Evolutionary conservation across 139 green algal genomes (phyloP).

Genomic region (Pseudopediastrum boryanum): DNA sequence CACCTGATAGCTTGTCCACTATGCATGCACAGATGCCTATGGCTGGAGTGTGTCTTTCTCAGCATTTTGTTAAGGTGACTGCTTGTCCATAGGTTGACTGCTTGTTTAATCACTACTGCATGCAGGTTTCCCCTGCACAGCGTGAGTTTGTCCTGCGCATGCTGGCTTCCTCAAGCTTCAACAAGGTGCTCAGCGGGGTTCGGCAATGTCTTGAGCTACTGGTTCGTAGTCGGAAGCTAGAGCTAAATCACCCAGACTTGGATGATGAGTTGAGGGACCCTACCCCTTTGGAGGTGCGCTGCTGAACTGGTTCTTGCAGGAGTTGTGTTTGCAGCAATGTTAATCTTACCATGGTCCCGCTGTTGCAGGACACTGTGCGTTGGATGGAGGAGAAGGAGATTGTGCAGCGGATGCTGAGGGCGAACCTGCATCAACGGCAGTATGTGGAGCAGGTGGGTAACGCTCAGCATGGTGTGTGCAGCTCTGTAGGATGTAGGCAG

Average conservation of each 20-base stretch:
- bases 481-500: no score
- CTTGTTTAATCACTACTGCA: not conserved
- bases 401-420: constrained; percentile 73
- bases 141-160: constrained; percentile 61
- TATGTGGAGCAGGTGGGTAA: constrained; percentile 80
- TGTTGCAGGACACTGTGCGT: constrained; percentile 39
- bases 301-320: not conserved
- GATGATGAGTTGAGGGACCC: not conserved
- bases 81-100: not conserved
- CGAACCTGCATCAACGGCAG: constrained; percentile 90
- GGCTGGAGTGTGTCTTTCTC: not conserved
- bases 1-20: not conserved
- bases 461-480: no score
- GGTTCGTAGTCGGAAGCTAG: not conserved
- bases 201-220: constrained; percentile 58
- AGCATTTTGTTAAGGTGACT: no score
- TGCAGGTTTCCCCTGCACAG: constrained; percentile 64
- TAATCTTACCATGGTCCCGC: not conserved
- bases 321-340: not conserved
- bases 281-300: not conserved
- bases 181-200: constrained; percentile 69
- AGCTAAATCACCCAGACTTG: not conserved
- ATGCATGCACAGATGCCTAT: not conserved
- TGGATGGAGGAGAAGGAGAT: constrained; percentile 78
- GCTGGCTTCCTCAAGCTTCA: constrained; percentile 77